These are phyloP conservation scores for Magnusiomyces paraingens DNA, from an alignment of 1,139 yeast genomes.

Conservation along the genomic window DNA sequence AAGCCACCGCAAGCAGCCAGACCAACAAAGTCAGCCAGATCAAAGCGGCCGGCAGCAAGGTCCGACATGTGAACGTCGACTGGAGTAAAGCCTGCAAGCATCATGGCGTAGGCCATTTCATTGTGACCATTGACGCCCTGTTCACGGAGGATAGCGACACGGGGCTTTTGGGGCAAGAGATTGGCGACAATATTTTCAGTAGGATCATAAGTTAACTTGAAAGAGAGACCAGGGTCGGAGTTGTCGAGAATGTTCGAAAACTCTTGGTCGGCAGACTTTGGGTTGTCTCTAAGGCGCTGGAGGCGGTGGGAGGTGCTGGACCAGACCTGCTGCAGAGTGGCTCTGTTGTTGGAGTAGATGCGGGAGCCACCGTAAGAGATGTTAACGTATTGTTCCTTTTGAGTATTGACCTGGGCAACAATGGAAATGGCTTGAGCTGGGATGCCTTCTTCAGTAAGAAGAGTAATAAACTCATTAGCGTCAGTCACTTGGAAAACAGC, in stretches of 20 bases:
- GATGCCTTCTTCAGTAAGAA: constrained; percentile 55
- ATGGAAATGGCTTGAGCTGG: constrained; percentile 48
- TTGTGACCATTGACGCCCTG: constrained; percentile 98
- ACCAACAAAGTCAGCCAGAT: constrained; percentile 81
- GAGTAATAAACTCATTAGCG: constrained; percentile 46
- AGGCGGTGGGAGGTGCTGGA: constrained; percentile 80
- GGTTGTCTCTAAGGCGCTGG: constrained; percentile 92
- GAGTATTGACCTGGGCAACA: constrained; percentile 59
- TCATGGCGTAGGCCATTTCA: constrained; percentile 98
- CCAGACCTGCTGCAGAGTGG: constrained; percentile 78
- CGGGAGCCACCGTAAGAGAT: constrained; percentile 43
- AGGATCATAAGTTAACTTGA: constrained; percentile 60
- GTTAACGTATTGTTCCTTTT: constrained; percentile 47
- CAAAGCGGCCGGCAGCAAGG: constrained; percentile 62
- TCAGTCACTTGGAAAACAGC: constrained; percentile 87
- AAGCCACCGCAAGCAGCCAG: constrained; percentile 99
- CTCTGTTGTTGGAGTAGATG: constrained; percentile 54
- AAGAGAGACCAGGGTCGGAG: constrained; percentile 83
- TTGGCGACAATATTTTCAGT: constrained; percentile 29
- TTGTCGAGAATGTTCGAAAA: constrained; percentile 67
- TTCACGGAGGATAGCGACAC: constrained; percentile 94
- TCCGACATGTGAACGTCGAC: constrained; percentile 98
- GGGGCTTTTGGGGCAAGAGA: constrained; percentile 50
- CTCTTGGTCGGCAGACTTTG: constrained; percentile 84
- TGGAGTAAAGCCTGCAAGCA: constrained; percentile 88